These are phyloP conservation scores for Podila verticillata DNA, from an alignment of 192 early-diverging fungal genomes.

Conservation along the genomic window DNA sequence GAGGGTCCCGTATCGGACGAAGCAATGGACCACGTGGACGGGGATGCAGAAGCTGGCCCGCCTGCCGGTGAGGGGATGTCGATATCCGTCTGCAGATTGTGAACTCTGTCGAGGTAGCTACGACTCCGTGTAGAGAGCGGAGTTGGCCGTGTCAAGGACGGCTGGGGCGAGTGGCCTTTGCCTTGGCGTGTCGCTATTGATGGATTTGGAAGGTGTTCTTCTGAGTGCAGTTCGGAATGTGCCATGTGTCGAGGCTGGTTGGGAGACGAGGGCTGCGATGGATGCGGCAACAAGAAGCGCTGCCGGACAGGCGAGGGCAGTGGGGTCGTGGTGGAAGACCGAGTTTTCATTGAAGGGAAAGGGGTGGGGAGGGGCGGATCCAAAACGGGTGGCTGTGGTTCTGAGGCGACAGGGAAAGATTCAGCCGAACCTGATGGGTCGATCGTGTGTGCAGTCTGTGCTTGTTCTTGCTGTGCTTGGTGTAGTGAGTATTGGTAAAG, in stretches of 20 bases:
- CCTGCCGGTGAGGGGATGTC: conserved; percentile 19
- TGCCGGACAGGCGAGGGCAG: not conserved
- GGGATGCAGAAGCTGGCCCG: conserved; percentile 23
- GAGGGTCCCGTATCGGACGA: conserved; percentile 26
- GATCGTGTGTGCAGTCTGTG: not conserved
- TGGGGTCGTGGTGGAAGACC: not conserved
- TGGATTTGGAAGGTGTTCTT: not conserved
- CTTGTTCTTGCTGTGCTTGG: not conserved
- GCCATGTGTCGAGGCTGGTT: not conserved
- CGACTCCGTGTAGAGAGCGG: not conserved
- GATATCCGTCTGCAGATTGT: not conserved
- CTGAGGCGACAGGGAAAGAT: not conserved
- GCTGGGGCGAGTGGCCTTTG: not conserved
- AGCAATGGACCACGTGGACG: conserved; percentile 34
- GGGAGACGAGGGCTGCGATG: not conserved
- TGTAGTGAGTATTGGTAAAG: not conserved
- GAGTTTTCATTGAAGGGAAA: not conserved
- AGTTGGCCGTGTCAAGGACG: not conserved
- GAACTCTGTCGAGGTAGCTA: not conserved
- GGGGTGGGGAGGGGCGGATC: not conserved
- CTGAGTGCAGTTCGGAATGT: conserved; percentile 4
- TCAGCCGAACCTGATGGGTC: not conserved
- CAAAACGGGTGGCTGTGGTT: not conserved
- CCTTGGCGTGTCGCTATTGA: not conserved
- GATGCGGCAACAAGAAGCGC: not conserved